Evolutionary conservation across 2,329 filamentous ascomycete genomes (phyloP), one percentile per base, ranked within the genome.

Genomic region (Pestalotiopsis sp.): DNA sequence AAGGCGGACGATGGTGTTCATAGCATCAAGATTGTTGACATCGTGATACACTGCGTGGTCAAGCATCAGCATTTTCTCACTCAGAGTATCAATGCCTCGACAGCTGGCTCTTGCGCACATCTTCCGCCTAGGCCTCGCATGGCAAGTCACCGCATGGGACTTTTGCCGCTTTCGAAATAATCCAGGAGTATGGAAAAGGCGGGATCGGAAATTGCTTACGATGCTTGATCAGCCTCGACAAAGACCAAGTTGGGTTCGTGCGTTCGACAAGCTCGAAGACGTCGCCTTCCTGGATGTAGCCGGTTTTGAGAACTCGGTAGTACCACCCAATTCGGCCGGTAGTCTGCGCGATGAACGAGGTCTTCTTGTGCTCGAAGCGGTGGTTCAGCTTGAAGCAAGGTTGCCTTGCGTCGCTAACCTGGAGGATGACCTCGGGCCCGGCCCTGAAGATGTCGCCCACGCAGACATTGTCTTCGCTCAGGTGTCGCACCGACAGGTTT

Each of bases 311-410:
- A 1, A 92, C 86, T 6, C 89, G 85, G 71, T 90, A 91, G 72
- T 90, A 86, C 89, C 89, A 92, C 0, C 90, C 90, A 0, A 88
- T 91, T 1, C 88, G 83, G 66, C 86, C 86, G 0, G 82, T 82
- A 67, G 83, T 82, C 79, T 89, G 89, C 0, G 87, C 86, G 25
- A 83, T 76, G 2, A 84, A 84, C 0, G 89, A 86, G 79, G 91
- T 90, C 67, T 89, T 85, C 73, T 87, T 87, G 25, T 90, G 79
- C 41, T 86, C 83, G 74, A 92, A 92, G 2, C 90, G 87, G 70
- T 91, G 89, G 72, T 92, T 92, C 4, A 92, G 83, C 75, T 91
- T 92, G 78, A 86, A 91, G 79, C 90, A 92, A 2, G 90, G 90
- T 72, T 89, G 85, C 13, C 90, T 83, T 0, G 88, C 87, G 66